Percentiles rank a stretch among this genome's conserved stretches.
Evolutionary conservation across 164 flowering plant species (phyloP).

Genomic region (Liquidambar formosana): DNA sequence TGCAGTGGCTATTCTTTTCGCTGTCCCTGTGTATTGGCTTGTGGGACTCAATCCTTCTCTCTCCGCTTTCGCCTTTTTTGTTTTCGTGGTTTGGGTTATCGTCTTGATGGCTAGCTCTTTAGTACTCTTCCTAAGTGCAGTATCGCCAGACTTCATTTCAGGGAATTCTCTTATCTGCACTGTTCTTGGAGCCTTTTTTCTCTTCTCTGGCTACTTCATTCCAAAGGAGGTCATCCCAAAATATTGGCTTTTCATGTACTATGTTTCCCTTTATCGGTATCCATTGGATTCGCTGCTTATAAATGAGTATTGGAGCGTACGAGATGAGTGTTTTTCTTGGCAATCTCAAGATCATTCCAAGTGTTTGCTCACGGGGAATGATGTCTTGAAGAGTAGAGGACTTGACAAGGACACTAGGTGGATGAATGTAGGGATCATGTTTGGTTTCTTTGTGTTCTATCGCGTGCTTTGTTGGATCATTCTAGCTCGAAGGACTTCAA

Average conservation of each 20-base stretch:
- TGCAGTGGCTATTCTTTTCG: conserved; percentile 65
- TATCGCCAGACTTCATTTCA: conserved; percentile 82
- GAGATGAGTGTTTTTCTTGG: conserved; percentile 62
- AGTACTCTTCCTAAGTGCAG: conserved; percentile 81
- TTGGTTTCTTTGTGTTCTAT: conserved; percentile 82
- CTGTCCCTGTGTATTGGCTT: conserved; percentile 82
- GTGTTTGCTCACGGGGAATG: conserved; percentile 67
- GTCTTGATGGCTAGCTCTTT: conserved; percentile 89
- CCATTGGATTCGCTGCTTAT: conserved; percentile 73
- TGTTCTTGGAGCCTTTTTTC: conserved; percentile 85
- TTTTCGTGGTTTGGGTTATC: conserved; percentile 77
- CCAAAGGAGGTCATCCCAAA: conserved; percentile 85
- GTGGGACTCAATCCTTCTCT: conserved; percentile 84
- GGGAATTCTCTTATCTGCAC: conserved; percentile 88
- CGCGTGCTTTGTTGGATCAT: conserved; percentile 82
- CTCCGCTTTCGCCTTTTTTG: conserved; percentile 66
- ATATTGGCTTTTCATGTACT: conserved; percentile 94
- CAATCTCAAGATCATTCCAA: conserved; percentile 8
- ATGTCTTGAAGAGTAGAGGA: conserved; percentile 71
- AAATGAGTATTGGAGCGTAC: conserved; percentile 80
- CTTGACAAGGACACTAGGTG: conserved; percentile 72
- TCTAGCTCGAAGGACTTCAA: conserved; percentile 67
- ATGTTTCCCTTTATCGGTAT: conserved; percentile 77
- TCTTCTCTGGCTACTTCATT: conserved; percentile 97
- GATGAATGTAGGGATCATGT: conserved; percentile 86